Evolutionary conservation across 192 early-diverging fungal genomes (phyloP), one percentile per base, ranked within the genome.

Genomic region (Backusella mclennaniae): DNA sequence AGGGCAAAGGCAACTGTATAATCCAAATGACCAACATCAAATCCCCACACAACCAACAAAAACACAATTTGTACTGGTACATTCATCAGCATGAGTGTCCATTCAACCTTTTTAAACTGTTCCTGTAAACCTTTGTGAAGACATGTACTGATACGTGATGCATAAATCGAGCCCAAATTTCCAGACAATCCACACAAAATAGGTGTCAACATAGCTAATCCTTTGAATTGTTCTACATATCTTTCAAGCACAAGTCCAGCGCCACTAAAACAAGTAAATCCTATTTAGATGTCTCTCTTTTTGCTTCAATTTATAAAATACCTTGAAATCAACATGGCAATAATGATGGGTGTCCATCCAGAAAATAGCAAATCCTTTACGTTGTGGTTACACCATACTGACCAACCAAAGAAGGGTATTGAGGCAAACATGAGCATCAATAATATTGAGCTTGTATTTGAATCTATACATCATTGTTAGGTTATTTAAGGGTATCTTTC

Each of bases 101-200:
- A 52, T 73, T 93, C 89, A 0, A 88, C 89, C 2, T 77, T 80
- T 12, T 81, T 9, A 77, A 86, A 85, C 76, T 85, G 73, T 59
- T 87, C 84, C 56, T 79, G 78, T 29, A 73, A 74, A 35, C 82
- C 86, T 8, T 82, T 77, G 66, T 95, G 94, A 33, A 95, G 80
- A 21, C 89, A 86, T 7, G 94, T 94, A 7, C 91, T 93, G 35
- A 95, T 89, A 9, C 94, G 85, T 35, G 91, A 92, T 0, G 91
- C 91, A 69, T 92, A 94, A 17, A 95, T 92, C 6, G 94, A 92
- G 29, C 89, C 92, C n/a, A 95, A 84, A 73, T 95, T 95, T 35
- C 94, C 94, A 29, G 88, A 85, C 14, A 94, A 35, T 17, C 84
- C 92, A 73, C 90, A 90, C 66, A 93, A 73, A 6, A 93, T 88